These are phyloP conservation scores for Suillus occidentalis DNA, from an alignment of 768 basidiomycete genomes.

Conservation along the genomic window DNA sequence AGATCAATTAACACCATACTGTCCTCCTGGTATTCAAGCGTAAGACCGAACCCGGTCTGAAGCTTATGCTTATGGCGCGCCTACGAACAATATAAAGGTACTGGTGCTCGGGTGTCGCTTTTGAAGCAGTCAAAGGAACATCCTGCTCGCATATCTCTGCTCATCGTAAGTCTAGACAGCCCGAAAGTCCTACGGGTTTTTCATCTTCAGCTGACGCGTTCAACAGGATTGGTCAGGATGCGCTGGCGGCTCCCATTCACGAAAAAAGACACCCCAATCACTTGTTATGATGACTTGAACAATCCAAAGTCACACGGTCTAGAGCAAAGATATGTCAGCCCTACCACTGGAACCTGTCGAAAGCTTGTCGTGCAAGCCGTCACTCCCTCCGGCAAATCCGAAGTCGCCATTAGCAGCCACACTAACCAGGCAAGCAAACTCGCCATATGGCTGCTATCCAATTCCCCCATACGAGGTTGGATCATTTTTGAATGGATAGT, in stretches of 20 bases:
- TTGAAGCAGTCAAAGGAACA: neutral
- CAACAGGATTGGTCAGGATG: neutral
- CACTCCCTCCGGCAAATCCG: conserved; percentile 1
- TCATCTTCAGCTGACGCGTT: neutral
- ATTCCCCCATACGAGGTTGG: neutral
- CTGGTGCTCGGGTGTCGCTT: neutral
- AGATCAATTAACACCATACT: neutral
- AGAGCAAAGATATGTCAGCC: conserved; percentile 19
- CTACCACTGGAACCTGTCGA: conserved; percentile 16
- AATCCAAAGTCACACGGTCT: conserved; percentile 1
- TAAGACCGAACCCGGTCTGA: neutral
- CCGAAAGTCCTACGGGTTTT: neutral
- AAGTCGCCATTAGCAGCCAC: conserved; percentile 7
- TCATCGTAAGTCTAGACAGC: neutral
- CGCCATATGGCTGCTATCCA: conserved; percentile 14
- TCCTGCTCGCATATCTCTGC: neutral
- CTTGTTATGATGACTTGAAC: neutral
- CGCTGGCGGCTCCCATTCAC: neutral
- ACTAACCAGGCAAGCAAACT: conserved; percentile 6
- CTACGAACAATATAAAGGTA: neutral
- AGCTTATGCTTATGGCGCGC: neutral
- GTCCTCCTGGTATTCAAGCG: too few species aligned
- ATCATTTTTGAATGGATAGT: conserved; percentile 9
- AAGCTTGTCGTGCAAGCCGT: conserved; percentile 14
- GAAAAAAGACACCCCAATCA: neutral